These are phyloP conservation scores for Quercus phellos DNA, from an alignment of 331 rosid species.

Conservation along the genomic window DNA sequence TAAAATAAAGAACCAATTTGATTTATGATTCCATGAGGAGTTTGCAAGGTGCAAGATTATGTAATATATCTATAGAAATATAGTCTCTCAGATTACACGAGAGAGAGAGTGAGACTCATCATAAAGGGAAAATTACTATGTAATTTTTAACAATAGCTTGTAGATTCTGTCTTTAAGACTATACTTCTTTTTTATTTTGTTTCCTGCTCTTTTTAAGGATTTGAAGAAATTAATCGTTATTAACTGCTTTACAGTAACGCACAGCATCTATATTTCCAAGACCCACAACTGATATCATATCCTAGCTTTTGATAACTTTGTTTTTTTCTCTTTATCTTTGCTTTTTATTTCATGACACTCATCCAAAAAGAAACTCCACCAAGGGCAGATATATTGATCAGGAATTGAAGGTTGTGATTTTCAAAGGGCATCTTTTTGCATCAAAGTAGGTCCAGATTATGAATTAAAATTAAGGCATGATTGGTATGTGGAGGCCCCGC, in stretches of 20 bases:
- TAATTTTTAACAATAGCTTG: slow-evolving; percentile 33
- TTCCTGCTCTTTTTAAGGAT: slow-evolving; percentile 28
- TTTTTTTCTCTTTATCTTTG: slow-evolving; percentile 21
- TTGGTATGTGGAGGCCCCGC: slow-evolving; percentile 37
- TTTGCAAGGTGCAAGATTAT: slow-evolving; percentile 22
- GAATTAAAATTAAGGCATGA: slow-evolving; percentile 40
- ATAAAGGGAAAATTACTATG: slow-evolving; percentile 29
- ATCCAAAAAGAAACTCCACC: slow-evolving; percentile 29
- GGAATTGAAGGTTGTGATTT: slow-evolving; percentile 44
- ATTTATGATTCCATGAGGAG: slow-evolving; percentile 30
- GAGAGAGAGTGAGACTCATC: slow-evolving; percentile 34
- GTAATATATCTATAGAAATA: slow-evolving; percentile 17
- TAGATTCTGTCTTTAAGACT: slow-evolving; percentile 1
- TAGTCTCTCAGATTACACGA: slow-evolving; percentile 27
- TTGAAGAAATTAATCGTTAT: slow-evolving; percentile 14
- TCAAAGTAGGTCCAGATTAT: slow-evolving; percentile 48
- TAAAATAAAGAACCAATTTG: slow-evolving; percentile 41
- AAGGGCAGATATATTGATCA: slow-evolving; percentile 28
- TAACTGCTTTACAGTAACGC: slow-evolving; percentile 27
- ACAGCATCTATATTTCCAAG: slow-evolving; percentile 20
- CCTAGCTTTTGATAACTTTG: slow-evolving; percentile 36
- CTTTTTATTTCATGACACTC: slow-evolving; percentile 12
- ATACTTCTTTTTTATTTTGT: not conserved
- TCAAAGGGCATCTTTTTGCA: slow-evolving; percentile 19
- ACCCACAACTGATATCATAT: slow-evolving; percentile 35